These are phyloP conservation scores for Globisporangium nodosum DNA, from an alignment of 352 stramenopile genomes.

Conservation along the genomic window DNA sequence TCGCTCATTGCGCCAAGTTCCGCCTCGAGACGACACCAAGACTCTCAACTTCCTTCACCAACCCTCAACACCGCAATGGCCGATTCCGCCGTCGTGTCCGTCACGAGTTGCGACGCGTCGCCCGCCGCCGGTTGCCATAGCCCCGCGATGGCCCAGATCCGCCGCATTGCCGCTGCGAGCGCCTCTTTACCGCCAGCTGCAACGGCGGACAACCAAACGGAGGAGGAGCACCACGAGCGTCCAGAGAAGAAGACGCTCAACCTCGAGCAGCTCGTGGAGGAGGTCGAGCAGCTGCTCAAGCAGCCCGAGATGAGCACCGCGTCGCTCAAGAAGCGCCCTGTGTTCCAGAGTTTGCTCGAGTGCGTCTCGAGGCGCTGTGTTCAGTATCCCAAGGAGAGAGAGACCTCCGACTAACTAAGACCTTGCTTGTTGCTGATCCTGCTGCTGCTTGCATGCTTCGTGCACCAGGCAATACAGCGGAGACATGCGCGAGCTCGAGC, in stretches of 20 bases:
- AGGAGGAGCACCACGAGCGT: not conserved
- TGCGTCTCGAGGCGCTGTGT: constrained; percentile 12
- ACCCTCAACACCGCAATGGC: constrained; percentile 2
- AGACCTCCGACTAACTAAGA: not conserved
- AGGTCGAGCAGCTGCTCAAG: constrained; percentile 35
- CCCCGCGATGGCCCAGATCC: constrained; percentile 11
- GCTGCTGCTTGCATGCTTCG: not conserved
- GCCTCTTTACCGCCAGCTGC: not conserved
- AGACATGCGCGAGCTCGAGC: constrained; percentile 40
- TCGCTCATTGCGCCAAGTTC: not conserved
- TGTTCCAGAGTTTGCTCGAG: constrained; percentile 35
- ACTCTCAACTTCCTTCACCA: not conserved
- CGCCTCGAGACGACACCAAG: not conserved
- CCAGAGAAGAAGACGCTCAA: constrained; percentile 12
- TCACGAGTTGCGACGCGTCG: constrained; percentile 4
- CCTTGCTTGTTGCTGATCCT: not conserved
- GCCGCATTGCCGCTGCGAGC: constrained; percentile 7
- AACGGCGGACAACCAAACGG: constrained; percentile 7
- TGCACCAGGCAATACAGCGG: constrained; percentile 26
- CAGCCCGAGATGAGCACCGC: constrained; percentile 18
- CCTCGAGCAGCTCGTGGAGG: constrained; percentile 36
- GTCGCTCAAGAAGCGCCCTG: constrained; percentile 30
- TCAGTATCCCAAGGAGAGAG: not conserved
- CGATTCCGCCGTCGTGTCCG: constrained; percentile 1
- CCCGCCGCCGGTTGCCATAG: not conserved